These are phyloP conservation scores for Chalciporus chontae DNA, from an alignment of 768 basidiomycete genomes.

Conservation along the genomic window DNA sequence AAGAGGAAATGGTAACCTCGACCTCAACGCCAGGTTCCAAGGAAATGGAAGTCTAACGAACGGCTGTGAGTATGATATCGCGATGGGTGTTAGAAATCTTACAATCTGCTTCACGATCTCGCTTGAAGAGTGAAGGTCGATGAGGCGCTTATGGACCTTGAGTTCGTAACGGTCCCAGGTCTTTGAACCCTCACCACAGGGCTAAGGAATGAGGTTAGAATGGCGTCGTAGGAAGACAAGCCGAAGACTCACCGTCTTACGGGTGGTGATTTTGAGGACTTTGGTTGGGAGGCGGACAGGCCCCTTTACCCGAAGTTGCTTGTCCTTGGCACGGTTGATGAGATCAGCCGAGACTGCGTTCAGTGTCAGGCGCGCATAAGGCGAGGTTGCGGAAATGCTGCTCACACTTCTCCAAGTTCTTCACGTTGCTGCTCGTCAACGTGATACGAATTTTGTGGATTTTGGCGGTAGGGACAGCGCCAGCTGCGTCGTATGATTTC, in stretches of 20 bases:
- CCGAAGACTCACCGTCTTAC: conserved; percentile 78
- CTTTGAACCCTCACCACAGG: conserved; percentile 99
- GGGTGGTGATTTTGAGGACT: conserved; percentile 97
- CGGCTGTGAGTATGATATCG: conserved; percentile 3
- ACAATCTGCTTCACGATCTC: conserved; percentile 99
- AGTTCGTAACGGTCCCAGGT: conserved; percentile 99
- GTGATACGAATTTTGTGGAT: conserved; percentile 99
- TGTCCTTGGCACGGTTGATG: conserved; percentile 99
- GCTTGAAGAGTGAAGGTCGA: conserved; percentile 97
- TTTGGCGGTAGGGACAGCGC: conserved; percentile 84
- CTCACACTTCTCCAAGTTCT: conserved; percentile 97
- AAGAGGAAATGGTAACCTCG: conserved; percentile 92
- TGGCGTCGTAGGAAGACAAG: neutral
- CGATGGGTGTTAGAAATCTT: conserved; percentile 29
- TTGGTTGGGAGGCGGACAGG: conserved; percentile 99
- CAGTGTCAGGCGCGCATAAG: neutral
- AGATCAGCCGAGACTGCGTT: conserved; percentile 86
- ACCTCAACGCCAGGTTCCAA: conserved; percentile 99
- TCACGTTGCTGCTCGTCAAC: conserved; percentile 95
- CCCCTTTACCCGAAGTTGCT: conserved; percentile 98
- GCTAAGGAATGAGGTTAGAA: conserved; percentile 41
- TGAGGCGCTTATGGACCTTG: conserved; percentile 99
- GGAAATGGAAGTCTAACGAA: conserved; percentile 86
- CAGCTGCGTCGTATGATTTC: conserved; percentile 95
- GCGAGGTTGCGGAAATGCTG: conserved; percentile 1